Base-by-base conservation (phyloP, 1,284 basidiomycete species). In the Pseudomicrostroma phylloplanum region DNA sequence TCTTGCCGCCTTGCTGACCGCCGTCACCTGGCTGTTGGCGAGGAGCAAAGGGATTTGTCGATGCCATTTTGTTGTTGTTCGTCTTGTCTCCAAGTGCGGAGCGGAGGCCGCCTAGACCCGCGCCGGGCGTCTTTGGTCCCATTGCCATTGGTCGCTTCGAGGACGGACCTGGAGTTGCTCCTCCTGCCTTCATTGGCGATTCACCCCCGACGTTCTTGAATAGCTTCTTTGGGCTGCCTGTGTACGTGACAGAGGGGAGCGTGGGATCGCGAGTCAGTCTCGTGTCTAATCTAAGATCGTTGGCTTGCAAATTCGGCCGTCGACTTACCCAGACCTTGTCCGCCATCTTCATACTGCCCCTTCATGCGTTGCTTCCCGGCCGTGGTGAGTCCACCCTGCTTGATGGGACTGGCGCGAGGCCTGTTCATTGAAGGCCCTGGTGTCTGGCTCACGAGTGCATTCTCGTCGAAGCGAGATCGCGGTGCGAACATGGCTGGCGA, bases 211-310 rank as follows among this genome's bases (percentile, higher is more conserved):
- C 51, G 6, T 26, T 25, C 13, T 26, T 17, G 21, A 54, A 54
- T 19, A 54, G 51, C 51, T 54, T 54, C 51, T 54, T 54, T 54
- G 51, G 51, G 21, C 51, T 54, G 2, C 13, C 51, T 21, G 51
- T 15, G 51, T 54, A 54, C 17, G 15, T 15, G 21, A 15, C 21
- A 26, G 21, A 12, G 21, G 43, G 51, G 15, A 26, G 7, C 26
- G 51, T 25, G 7, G 2, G 51, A 54, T 19, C 6, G 51, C 17
- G 51, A 3, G 4, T 21, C 6, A 48, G 43, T 17, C 17, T 17
- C 17, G 12, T 17, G 17, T n/a, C n/a, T n/a, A n/a, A n/a, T n/a
- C n/a, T 21, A 12, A 48, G 12, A 48, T 13, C 43, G 4, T 17
- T 21, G 12, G 17, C 17, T 13, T 36, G 30, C 9, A 9, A 4